Evolutionary conservation across 2,329 filamentous ascomycete species (phyloP).

Genomic region (Curvularia lunata): DNA sequence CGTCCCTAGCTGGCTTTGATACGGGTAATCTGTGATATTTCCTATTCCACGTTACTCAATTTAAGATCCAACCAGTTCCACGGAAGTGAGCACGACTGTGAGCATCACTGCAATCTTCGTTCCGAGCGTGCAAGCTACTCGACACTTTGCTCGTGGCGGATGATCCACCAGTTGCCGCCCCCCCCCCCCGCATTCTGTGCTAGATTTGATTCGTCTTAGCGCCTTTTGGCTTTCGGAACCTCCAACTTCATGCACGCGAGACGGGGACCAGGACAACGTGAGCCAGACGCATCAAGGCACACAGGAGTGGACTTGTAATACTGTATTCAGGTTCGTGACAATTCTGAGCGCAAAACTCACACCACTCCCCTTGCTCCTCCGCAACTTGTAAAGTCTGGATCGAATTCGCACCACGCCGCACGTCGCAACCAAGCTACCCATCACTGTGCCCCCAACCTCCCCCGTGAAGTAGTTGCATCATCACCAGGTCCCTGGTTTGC

Average conservation of each 20-base stretch:
- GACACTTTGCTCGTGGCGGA: conserved; percentile 4
- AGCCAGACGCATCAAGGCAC: conserved; percentile 9
- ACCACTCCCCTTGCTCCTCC: conserved; percentile 49
- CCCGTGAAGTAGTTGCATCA: not conserved
- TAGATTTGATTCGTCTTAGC: conserved; percentile 16
- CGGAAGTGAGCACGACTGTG: not conserved
- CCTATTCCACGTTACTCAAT: not conserved
- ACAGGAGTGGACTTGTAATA: conserved; percentile 5
- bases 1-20: not conserved
- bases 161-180: conserved; percentile 18
- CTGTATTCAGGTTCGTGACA: conserved; percentile 22
- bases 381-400: conserved; percentile 28
- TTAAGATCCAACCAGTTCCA: not conserved
- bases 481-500: not conserved
- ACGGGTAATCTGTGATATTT: not conserved
- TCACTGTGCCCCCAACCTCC: conserved; percentile 4
- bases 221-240: conserved; percentile 25
- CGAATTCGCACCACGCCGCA: conserved; percentile 18
- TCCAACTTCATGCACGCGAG: conserved; percentile 27
- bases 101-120: not conserved
- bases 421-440: conserved; percentile 14
- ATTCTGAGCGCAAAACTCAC: conserved; percentile 55
- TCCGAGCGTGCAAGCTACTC: not conserved
- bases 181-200: conserved; percentile 20
- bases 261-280: conserved; percentile 14